Base-by-base conservation (phyloP, 83 land plant species). In the Picea mariana region DNA sequence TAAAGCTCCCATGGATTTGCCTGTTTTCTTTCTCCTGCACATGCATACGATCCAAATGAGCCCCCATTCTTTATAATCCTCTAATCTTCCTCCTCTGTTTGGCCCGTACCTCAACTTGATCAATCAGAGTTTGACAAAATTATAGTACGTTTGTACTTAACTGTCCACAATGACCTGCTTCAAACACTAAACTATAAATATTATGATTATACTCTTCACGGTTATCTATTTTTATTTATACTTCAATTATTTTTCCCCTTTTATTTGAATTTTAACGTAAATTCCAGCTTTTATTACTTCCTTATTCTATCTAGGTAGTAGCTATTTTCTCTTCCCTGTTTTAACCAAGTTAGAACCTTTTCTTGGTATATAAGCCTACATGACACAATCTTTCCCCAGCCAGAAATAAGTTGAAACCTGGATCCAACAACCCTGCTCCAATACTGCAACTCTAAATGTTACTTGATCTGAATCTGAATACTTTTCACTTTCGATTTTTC, bases 11-110 rank as follows among this genome's bases (percentile, higher is more conserved):
- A 75, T 49, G 31, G 60, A 11, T 75, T 44, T 75, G 17, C 44
- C 23, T 75, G 60, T 75, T 55, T 75, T 75, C 77, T 49, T 75
- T 75, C 77, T 75, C 77, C 77, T 75, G 77, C 77, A 75, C 77
- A 75, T 75, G 31, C 77, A 75, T 75, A 75, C 77, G 77, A 75
- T 75, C 77, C 7, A 75, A 55, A 75, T 75, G 60, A 75, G 77
- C 77, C 52, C 77, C 77, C 77, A 75, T 75, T 47, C 59, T 21
- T 75, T 75, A 23, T 24, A 75, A 75, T 49, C 52, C 60, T 49
- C 21, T 73, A 44, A 13, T 75, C 77, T 47, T 75, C 60, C 52
- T 52, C 31, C 27, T 23, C 9, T 21, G 11, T 75, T 15, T 75
- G 17, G 52, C 60, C 77, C 23, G 77, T 11, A 75, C 18, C 49